Conservation (phyloP, 345 rosid genomes). For the Boechera retrofracta region DNA sequence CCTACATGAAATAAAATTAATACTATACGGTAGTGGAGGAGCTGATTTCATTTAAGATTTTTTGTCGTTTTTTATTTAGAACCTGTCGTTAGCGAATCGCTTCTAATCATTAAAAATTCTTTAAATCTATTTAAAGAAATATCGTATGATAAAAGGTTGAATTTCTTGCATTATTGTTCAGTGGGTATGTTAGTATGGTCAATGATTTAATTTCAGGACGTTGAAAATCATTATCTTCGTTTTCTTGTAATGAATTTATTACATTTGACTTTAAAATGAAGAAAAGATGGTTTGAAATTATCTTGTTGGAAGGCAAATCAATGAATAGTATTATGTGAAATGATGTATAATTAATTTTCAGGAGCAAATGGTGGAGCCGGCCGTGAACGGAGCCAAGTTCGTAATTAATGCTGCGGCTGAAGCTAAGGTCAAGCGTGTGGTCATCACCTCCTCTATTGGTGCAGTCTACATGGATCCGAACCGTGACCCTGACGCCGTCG, state of each 20-base stretch:
- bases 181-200: background rate
- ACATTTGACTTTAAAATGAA: constrained; percentile 11
- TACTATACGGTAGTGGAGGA: constrained; percentile 28
- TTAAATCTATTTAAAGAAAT: background rate
- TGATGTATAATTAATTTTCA: constrained; percentile 23
- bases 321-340: background rate
- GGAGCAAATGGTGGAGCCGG: constrained; percentile 99
- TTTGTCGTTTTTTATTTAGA: background rate
- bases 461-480: constrained; percentile 95
- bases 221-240: background rate
- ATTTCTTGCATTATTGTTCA: background rate
- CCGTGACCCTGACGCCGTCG: constrained; percentile 71
- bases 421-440: constrained; percentile 82
- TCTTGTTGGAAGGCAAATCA: constrained; percentile 8
- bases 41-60: constrained; percentile 6
- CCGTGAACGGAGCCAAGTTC: constrained; percentile 83
- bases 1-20: background rate
- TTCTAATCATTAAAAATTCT: background rate
- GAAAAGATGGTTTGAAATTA: constrained; percentile 17
- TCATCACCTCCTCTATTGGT: constrained; percentile 93
- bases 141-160: background rate
- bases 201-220: background rate
- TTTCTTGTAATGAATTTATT: background rate
- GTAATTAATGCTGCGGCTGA: constrained; percentile 83
- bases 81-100: background rate